A percentile compares a stretch with the other conserved stretches of the same genome.
These are phyloP conservation scores for Diddensiella caesifluorescens DNA, from an alignment of 805 yeast genomes.

Conservation along the genomic window DNA sequence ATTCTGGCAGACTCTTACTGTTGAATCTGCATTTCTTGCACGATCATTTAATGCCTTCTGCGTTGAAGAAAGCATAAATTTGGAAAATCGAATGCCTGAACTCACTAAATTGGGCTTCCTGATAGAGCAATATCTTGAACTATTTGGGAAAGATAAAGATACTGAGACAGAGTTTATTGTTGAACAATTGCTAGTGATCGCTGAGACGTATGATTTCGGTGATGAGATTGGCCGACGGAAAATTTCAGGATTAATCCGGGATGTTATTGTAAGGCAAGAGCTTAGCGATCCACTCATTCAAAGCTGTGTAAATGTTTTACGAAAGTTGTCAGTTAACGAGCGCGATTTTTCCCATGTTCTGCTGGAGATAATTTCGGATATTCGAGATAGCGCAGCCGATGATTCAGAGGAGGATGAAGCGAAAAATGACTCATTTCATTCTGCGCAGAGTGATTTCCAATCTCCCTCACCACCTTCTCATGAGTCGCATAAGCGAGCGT, in stretches of 20 bases:
- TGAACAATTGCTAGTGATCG: conserved; percentile 63
- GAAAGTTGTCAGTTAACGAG: conserved; percentile 68
- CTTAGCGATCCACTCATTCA: conserved; percentile 51
- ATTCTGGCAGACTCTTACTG: conserved; percentile 64
- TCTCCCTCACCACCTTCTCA: conserved; percentile 1
- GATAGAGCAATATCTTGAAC: conserved; percentile 50
- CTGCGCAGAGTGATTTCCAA: conserved; percentile 35
- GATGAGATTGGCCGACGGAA: conserved; percentile 88
- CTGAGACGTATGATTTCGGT: conserved; percentile 71
- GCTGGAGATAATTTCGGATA: conserved; percentile 80
- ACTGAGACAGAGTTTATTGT: conserved; percentile 70
- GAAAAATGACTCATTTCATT: conserved; percentile 42
- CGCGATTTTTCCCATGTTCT: conserved; percentile 79
- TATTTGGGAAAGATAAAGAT: conserved; percentile 24
- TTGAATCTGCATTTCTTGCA: conserved; percentile 69
- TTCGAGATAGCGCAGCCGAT: conserved; percentile 55
- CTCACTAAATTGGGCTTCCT: conserved; percentile 62
- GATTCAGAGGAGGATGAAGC: conserved; percentile 26
- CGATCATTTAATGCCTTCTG: conserved; percentile 65
- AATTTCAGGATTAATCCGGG: conserved; percentile 53
- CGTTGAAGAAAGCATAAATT: conserved; percentile 42
- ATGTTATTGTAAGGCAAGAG: conserved; percentile 43
- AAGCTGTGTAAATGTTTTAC: conserved; percentile 58
- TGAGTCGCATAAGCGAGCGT: background rate
- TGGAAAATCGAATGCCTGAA: conserved; percentile 75